These are phyloP conservation scores for Xylaria sp. DNA, from an alignment of 2,329 filamentous ascomycete species.

Conservation along the genomic window DNA sequence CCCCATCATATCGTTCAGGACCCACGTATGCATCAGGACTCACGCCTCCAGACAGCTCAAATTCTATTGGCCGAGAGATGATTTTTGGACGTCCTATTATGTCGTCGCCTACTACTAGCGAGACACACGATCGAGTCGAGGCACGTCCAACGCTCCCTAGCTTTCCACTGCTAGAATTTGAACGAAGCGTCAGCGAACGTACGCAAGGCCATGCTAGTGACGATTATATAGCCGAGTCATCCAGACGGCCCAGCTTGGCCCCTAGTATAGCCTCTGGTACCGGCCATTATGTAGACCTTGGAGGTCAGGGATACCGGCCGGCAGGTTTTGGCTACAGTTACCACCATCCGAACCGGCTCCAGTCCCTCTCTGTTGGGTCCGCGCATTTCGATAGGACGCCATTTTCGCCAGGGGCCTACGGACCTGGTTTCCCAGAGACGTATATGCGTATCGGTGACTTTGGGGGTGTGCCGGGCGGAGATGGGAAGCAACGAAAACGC, in stretches of 20 bases:
- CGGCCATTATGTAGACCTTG: constrained; percentile 50
- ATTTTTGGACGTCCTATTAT: constrained; percentile 46
- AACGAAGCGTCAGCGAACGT: constrained; percentile 51
- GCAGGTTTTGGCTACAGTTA: constrained; percentile 54
- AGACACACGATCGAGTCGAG: constrained; percentile 53
- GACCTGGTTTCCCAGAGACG: constrained; percentile 55
- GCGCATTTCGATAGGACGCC: constrained; percentile 58
- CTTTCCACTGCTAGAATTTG: constrained; percentile 55
- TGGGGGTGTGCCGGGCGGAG: constrained; percentile 53
- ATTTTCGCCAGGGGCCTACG: constrained; percentile 57
- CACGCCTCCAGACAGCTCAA: constrained; percentile 49
- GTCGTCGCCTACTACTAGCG: constrained; percentile 48
- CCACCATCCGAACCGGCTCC: constrained; percentile 58
- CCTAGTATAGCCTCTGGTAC: constrained; percentile 42
- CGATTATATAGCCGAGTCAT: constrained; percentile 49
- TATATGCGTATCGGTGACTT: constrained; percentile 57
- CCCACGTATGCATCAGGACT: constrained; percentile 45
- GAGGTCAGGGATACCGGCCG: constrained; percentile 50
- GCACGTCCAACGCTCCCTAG: constrained; percentile 55
- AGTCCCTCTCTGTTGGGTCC: constrained; percentile 60
- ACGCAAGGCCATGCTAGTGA: constrained; percentile 52
- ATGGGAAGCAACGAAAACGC: constrained; percentile 69
- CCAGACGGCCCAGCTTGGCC: constrained; percentile 44
- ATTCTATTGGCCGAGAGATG: constrained; percentile 50
- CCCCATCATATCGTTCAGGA: constrained; percentile 50